phyloP scores from a whole-genome alignment of 345 rosid genomes.

The Eucalyptus regnans region DNA sequence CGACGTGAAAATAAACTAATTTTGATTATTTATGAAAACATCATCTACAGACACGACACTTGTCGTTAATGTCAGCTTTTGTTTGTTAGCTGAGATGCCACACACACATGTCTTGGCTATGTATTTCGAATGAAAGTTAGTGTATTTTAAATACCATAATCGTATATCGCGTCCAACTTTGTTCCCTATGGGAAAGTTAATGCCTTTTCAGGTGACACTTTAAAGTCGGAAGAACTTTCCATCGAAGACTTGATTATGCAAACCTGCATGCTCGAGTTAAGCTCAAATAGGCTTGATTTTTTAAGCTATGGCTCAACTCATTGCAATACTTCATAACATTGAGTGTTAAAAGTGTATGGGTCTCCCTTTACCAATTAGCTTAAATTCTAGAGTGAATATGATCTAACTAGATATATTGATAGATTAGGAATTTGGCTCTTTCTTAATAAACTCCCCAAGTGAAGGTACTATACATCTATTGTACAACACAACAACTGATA shows the following conservation, averaged over 20 bases:
- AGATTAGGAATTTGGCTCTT: not conserved
- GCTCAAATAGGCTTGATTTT: not conserved
- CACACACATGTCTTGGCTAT: not conserved
- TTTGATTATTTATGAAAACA: not conserved
- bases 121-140: not conserved
- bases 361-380: not conserved
- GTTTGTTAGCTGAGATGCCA: not conserved
- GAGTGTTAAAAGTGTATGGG: not conserved
- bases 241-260: not conserved
- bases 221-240: not conserved
- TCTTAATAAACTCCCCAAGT: not conserved
- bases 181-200: not conserved
- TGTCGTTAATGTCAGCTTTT: accelerated
- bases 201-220: not conserved
- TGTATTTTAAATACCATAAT: not conserved
- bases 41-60: not conserved
- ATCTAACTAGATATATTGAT: not conserved
- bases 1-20: too few relatives aligned
- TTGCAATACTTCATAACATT: not conserved
- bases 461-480: not conserved
- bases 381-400: not conserved
- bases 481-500: not conserved
- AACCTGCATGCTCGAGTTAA: not conserved
- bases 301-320: not conserved
- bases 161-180: not conserved